Conservation (phyloP, 306 rosid genomes). For the Malus fusca region DNA sequence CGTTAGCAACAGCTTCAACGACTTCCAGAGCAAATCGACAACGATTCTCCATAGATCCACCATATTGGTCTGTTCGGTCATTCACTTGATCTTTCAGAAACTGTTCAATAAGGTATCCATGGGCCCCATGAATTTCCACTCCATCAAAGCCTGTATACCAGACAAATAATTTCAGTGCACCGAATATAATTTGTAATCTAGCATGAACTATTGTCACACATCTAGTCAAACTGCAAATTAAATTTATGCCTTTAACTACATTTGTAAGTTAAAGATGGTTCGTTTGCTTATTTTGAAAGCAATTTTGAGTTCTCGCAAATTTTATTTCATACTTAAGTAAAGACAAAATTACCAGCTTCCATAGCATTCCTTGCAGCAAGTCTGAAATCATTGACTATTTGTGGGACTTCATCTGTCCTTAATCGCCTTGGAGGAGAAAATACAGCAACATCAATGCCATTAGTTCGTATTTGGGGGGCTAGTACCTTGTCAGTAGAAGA, state of each 20-base stretch:
- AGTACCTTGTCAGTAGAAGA: slow-evolving; percentile 46
- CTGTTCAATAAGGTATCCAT: not conserved
- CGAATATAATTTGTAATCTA: not conserved
- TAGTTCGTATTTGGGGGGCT: slow-evolving; percentile 18
- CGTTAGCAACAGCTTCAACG: too few species aligned
- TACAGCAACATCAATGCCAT: slow-evolving; percentile 34
- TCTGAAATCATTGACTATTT: slow-evolving; percentile 51
- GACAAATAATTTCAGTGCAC: not conserved
- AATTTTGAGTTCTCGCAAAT: not conserved
- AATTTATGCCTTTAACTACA: not conserved
- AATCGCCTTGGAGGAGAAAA: slow-evolving; percentile 53
- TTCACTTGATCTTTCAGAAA: not conserved
- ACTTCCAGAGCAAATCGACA: too few species aligned
- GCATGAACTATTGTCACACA: not conserved
- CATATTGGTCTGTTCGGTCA: too few species aligned
- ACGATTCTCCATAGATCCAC: too few species aligned
- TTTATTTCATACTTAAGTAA: not conserved
- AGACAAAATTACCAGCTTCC: slow-evolving; percentile 50
- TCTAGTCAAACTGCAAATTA: too few species aligned
- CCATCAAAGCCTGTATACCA: not conserved
- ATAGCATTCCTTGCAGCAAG: slow-evolving; percentile 57
- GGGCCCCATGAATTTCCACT: not conserved
- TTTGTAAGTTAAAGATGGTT: not conserved
- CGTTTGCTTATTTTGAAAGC: not conserved
- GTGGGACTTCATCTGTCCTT: slow-evolving; percentile 54